Evolutionary conservation across 2,329 filamentous ascomycete species (phyloP), one percentile per base, ranked within the genome.

Genomic region (Aspergillus uvarum): DNA sequence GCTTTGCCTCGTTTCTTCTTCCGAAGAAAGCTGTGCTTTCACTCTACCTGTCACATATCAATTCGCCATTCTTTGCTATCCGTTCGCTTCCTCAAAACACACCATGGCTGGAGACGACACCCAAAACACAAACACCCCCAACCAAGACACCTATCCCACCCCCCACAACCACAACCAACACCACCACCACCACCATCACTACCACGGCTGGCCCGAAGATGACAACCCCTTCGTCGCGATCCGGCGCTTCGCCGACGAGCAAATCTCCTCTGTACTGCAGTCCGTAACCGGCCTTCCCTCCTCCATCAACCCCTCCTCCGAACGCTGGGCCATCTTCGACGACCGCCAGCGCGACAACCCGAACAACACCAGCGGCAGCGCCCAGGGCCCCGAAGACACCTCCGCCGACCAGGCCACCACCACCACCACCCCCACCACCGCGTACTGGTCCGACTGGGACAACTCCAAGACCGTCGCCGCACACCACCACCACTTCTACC

Each of bases 181-280:
- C 59, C 38, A 59, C 44, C 57, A 52, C 57, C 56, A 51, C 59
- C 61, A 54, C 59, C 54, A 67, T 51, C 58, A 59, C 59, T 58
- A 63, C 16, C 63, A 64, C 32, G 59, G 62, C 59, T 67, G 66
- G 66, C 57, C 61, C 47, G 71, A 78, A 55, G 70, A 77, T 60
- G 73, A 78, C 61, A 86, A 86, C 61, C 83, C 85, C 1, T 87
- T 87, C 72, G 80, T 85, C 58, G 77, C 81, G 31, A 87, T 87
- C 74, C 85, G 85, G 65, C 83, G 82, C 63, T 86, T 84, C 70
- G 83, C 85, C 58, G 85, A 88, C 66, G 80, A 82, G 51, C 82
- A 84, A 59, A 79, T 87, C 65, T 81, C 79, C 8, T 81, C 80
- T 16, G 72, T 87, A 54, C 72, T 87, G 58, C 81, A 82, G 62